Evolutionary conservation across 2,329 filamentous ascomycete genomes (phyloP).

Genomic region (Neopestalotiopsis sp.): DNA sequence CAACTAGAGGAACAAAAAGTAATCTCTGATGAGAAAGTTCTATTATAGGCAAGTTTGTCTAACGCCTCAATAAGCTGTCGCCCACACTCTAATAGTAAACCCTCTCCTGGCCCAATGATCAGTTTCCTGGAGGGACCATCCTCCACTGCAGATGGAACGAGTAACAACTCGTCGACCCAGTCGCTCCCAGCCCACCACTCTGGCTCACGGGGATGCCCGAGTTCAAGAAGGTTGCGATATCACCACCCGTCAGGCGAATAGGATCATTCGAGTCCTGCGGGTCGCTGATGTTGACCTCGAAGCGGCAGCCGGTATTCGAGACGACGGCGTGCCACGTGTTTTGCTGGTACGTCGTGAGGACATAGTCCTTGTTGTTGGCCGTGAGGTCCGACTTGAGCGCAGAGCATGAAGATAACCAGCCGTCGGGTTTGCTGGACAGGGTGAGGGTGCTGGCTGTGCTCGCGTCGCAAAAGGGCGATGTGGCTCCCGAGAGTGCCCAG

Average conservation of each 20-base stretch:
- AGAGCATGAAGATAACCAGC: conserved; percentile 8
- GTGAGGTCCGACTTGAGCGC: background rate
- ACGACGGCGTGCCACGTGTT: conserved; percentile 9
- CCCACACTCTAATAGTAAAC: no score
- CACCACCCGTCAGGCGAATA: background rate
- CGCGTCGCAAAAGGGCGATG: background rate
- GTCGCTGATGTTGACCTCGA: conserved; percentile 13
- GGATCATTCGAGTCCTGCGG: conserved; percentile 10
- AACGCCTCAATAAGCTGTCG: no score
- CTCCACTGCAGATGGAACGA: conserved; percentile 9
- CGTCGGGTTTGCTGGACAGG: background rate
- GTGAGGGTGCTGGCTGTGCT: background rate
- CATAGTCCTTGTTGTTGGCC: background rate
- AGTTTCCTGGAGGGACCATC: conserved; percentile 17
- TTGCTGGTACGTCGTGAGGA: conserved; percentile 11
- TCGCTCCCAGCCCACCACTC: conserved; percentile 1
- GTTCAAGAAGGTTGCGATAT: conserved; percentile 6
- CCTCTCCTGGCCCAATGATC: no score
- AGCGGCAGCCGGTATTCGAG: background rate
- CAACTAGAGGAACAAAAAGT: no score
- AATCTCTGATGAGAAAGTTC: no score
- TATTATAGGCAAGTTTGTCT: no score
- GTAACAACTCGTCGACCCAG: conserved; percentile 14
- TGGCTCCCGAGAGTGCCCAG: background rate
- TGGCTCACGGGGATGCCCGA: background rate